phyloP scores from a whole-genome alignment of 1,284 basidiomycete genomes.

The Acaromyces ingoldii region DNA sequence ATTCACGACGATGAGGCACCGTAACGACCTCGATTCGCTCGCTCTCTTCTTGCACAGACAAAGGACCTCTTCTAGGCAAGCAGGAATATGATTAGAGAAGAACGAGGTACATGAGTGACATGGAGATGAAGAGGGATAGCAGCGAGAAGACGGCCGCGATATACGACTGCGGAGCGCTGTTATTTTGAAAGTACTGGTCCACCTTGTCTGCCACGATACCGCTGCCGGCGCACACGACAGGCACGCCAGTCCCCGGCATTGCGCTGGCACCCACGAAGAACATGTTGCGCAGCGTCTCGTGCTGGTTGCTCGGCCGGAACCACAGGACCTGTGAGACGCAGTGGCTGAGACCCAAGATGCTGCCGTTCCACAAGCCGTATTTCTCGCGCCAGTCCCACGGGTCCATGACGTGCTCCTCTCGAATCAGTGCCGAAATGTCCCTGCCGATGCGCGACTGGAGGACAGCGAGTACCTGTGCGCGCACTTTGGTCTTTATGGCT shows the following conservation, averaged over 20 bases:
- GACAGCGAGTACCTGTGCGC: conserved; percentile 35
- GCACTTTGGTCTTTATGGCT: conserved; percentile 19
- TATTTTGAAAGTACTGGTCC: conserved; percentile 9
- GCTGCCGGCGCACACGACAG: conserved; percentile 40
- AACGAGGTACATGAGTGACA: no score
- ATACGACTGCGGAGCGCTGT: no score
- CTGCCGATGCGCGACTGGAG: conserved; percentile 37
- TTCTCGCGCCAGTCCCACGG: conserved; percentile 53
- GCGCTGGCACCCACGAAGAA: conserved; percentile 53
- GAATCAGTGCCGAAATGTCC: conserved; percentile 34
- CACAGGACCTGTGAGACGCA: conserved; percentile 44
- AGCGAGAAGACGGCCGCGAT: no score
- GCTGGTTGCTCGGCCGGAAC: conserved; percentile 15
- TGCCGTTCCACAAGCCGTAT: conserved; percentile 53
- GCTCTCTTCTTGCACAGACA: no score
- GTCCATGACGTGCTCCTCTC: conserved; percentile 40
- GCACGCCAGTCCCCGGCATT: conserved; percentile 52
- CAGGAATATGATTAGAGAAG: no score
- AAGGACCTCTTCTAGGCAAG: no score
- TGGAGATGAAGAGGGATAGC: no score
- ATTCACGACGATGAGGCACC: no score
- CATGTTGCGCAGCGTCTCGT: conserved; percentile 34
- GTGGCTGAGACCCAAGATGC: conserved; percentile 52
- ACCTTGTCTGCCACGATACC: conserved; percentile 33
- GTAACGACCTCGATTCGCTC: no score